Evolutionary conservation across 805 yeast genomes (phyloP), one percentile per base, ranked within the genome.

Genomic region (Candida berthetii): DNA sequence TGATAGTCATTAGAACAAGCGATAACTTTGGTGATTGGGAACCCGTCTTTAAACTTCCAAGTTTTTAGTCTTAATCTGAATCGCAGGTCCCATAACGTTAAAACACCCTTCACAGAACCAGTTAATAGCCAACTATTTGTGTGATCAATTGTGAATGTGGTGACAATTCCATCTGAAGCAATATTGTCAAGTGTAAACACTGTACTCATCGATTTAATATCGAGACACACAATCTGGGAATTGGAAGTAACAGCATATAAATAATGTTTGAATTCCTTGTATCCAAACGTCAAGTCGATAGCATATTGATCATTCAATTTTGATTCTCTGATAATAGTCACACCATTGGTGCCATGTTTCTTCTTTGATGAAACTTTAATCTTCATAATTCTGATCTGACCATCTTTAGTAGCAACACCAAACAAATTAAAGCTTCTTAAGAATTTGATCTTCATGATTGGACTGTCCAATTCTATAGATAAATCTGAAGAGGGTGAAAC

Each of bases 11-110:
- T 48, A 0, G 83, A 78, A 28, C 77, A 65, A 3, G 65, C 47
- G 8, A 54, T 55, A 9, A 88, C 53, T 24, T 69, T 60, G 9
- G 65, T 63, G 8, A 88, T 78, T 1, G 82, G 75, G 18, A 55
- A 60, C 4, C 69, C 68, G 13, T 67, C 64, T 33, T 69, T 73
- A 36, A 87, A 70, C 9, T 73, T 72, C 79, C 88, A 84, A 1
- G 82, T 66, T 45, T 74, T 80, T 29, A 87, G 64, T 34, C 74
- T 64, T 0, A 83, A 44, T 29, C 69, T 69, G 57, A 88, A 86
- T 41, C 95, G 66, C 29, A 85, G 48, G 58, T 89, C 96, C 95
- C 96, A 89, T 14, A 91, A 61, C 47, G 79, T 80, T 25, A 93
- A 55, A 1, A 82, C 64, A 1, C 97, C 97, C 32, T 72, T 74